Evolutionary conservation across 2,329 filamentous ascomycete species (phyloP), one percentile per base, ranked within the genome.

Genomic region (Xylaria sp.): DNA sequence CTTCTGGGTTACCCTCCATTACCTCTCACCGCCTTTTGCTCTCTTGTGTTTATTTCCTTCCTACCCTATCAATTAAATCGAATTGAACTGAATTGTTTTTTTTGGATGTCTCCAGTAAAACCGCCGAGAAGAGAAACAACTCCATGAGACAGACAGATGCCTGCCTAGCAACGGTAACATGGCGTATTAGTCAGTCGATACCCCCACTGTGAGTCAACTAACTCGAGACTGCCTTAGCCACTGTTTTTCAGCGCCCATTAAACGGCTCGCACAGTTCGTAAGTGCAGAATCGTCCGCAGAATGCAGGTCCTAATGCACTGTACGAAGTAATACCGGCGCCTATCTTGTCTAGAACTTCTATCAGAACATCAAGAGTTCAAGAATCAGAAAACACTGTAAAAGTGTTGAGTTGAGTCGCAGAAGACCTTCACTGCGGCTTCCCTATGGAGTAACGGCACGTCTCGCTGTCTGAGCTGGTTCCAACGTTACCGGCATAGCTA

Each of bases 1-100:
- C 5, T 42, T 42, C 13, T 42, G 9, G 18, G 54, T 59, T 30
- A 56, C 53, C 53, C 52, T 61, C 56, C 54, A 54, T 57, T 54
- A 51, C 34, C 13, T 10, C 54, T 59, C 61, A 63, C 61, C 61
- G 61, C 61, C 58, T 59, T 61, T 63, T 53, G 30, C 37, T 50
- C 37, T 46, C 42, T 46, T 9, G 5, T 42, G 9, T 42, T 42
- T 42, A 10, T 42, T 42, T 42, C 37, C 37, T 42, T 42, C 37
- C 37, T 42, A 13, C 37, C 13, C 37, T 42, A 9, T 42, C 13
- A 9, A 42, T 42, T 42, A 30, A 30, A 30, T 13, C 37, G 2
- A 42, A 42, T 42, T 37, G 10, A n/a, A 37, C 44, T 50, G 10
- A 51, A 23, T 34, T 50, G 19, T 30, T 42, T 42, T 42, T 42